Percentiles rank a stretch among this genome's conserved stretches.
Conservation (phyloP, 768 basidiomycete genomes). For the Naganishia vishniacii region DNA sequence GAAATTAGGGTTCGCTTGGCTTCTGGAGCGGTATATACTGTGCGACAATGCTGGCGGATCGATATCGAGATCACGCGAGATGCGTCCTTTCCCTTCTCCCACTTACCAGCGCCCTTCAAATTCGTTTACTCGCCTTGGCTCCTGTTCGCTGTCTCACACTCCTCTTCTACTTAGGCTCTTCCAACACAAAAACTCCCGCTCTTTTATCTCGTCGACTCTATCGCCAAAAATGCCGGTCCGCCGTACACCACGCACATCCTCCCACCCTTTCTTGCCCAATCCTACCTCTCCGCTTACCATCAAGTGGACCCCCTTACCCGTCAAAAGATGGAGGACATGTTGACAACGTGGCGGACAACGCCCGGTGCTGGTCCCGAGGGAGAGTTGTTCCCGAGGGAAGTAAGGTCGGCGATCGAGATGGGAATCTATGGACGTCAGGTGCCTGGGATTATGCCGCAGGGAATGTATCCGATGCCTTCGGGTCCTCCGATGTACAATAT, state of each 20-base stretch:
- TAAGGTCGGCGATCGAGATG: conserved; percentile 75
- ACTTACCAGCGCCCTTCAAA: no score
- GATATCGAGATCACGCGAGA: no score
- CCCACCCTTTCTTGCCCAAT: conserved; percentile 67
- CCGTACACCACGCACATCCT: conserved; percentile 80
- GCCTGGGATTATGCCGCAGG: conserved; percentile 5
- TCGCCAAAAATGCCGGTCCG: conserved; percentile 90
- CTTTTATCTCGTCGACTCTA: conserved; percentile 92
- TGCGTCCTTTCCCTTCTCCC: no score
- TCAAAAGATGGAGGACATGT: conserved; percentile 96
- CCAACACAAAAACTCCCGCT: conserved; percentile 85
- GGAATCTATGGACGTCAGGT: conserved; percentile 46
- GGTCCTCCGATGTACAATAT: conserved; percentile 1
- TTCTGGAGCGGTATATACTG: no score
- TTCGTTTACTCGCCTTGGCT: conserved; percentile 11
- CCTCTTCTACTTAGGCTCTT: no score
- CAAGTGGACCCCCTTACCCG: conserved; percentile 77
- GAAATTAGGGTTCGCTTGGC: no score
- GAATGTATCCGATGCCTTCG: conserved; percentile 10
- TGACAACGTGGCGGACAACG: conserved; percentile 87
- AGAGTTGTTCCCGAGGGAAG: conserved; percentile 75
- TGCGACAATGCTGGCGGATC: no score
- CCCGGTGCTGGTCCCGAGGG: conserved; percentile 59
- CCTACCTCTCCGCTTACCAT: conserved; percentile 82
- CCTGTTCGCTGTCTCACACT: no score